phyloP scores from a whole-genome alignment of 2,329 filamentous ascomycete species.

The Fusarium musae region DNA sequence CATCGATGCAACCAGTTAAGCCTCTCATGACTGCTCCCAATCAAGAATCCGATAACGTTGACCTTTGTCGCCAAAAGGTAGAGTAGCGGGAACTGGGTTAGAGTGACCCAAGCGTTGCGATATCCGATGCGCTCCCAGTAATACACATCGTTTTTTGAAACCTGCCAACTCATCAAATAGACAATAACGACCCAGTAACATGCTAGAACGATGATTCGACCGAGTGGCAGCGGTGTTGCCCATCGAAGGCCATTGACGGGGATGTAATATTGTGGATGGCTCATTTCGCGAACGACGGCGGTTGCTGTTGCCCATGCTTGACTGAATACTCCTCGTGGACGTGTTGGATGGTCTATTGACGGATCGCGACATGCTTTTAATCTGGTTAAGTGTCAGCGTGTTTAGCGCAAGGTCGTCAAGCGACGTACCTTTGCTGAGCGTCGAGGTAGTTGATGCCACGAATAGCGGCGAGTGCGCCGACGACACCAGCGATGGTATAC shows the following conservation, averaged over 20 bases:
- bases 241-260: slow-evolving; percentile 60
- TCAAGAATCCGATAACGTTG: slow-evolving; percentile 68
- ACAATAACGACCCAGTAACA: slow-evolving; percentile 69
- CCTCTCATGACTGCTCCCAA: slow-evolving; percentile 73
- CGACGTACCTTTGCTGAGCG: slow-evolving; percentile 53
- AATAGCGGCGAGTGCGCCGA: slow-evolving; percentile 55
- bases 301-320: slow-evolving; percentile 69
- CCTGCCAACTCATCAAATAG: slow-evolving; percentile 65
- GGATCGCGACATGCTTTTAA: slow-evolving; percentile 57
- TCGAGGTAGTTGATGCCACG: slow-evolving; percentile 58
- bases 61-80: slow-evolving; percentile 71
- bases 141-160: slow-evolving; percentile 62
- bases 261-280: slow-evolving; percentile 66
- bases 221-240: slow-evolving; percentile 68
- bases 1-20: slow-evolving; percentile 80
- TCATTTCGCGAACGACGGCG: slow-evolving; percentile 65
- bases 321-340: slow-evolving; percentile 57
- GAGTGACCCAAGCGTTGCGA: slow-evolving; percentile 73
- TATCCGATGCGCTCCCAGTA: slow-evolving; percentile 74
- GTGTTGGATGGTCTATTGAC: slow-evolving; percentile 62
- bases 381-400: slow-evolving; percentile 46
- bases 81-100: slow-evolving; percentile 72
- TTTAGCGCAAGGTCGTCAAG: fast-evolving
- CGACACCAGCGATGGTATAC: slow-evolving; percentile 65
- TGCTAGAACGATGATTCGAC: slow-evolving; percentile 64